Base-by-base conservation (phyloP, 805 yeast species). In the Diddensiella transvaalensis region DNA sequence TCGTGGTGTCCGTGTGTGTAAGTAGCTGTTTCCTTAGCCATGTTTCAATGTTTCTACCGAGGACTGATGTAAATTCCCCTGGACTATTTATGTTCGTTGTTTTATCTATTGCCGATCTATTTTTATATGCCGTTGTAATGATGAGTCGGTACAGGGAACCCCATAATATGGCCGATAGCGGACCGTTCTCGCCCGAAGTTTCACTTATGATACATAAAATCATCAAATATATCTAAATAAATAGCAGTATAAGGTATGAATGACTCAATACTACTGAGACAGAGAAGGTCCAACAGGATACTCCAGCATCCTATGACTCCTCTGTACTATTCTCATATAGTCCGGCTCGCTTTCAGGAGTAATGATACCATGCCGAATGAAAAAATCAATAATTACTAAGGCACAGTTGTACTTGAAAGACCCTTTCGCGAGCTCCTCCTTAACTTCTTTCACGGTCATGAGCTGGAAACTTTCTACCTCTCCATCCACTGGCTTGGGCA, bases 351-450 rank as follows among this genome's bases (percentile, higher is more conserved):
- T 72, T 42, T 80, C 85, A 0, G 84, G 72, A 0, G 83, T 78
- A 8, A 91, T 63, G 29, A 73, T 62, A 1, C 96, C 96, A 59
- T 85, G 90, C 57, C 99, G 79, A n/a, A 90, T 76, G 47, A 93
- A 70, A 60, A 93, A 93, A 58, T 91, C 97, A 13, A 89, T 73
- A 24, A 86, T 71, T 2, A 90, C 83, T n/a, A 66, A 55, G 0
- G 84, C 95, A 68, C 96, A 85, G 60, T 91, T 93, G 22, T 96
- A 96, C 65, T 91, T 93, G 71, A 93, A 93, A 58, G 83, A 80
- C 1, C 80, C 80, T 0, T 66, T 64, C 10, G 60, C 60, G 23
- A 91, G 59, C n/a, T 76, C 71, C 24, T 60, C 48, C 30, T 74
- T 51, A 1, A 87, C 78, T 52, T 85, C 83, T 2, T 74, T 78